phyloP scores from a whole-genome alignment of 371 early-diverging fungal species.

The Mucor racemosus region DNA sequence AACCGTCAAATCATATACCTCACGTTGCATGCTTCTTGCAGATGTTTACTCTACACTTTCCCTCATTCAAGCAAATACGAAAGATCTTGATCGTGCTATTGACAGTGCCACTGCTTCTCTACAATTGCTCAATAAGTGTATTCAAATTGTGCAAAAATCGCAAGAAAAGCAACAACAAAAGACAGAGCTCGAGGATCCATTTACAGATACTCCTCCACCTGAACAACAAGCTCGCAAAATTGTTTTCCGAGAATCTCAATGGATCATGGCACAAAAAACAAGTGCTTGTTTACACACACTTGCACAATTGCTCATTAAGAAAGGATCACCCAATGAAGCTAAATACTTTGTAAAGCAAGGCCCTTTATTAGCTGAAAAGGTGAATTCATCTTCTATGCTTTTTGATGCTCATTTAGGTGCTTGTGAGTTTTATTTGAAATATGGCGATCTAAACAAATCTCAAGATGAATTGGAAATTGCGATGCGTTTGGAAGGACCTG shows the following conservation, averaged over 20 bases:
- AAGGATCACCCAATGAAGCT: slow-evolving; percentile 72
- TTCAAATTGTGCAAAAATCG: slow-evolving; percentile 11
- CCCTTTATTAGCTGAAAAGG: slow-evolving; percentile 53
- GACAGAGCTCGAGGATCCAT: slow-evolving; percentile 11
- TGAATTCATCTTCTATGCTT: slow-evolving; percentile 50
- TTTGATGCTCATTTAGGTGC: slow-evolving; percentile 51
- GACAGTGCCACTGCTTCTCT: slow-evolving; percentile 12
- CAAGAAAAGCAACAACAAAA: slow-evolving; percentile 2
- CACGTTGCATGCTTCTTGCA: slow-evolving; percentile 19
- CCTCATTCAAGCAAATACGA: slow-evolving; percentile 9
- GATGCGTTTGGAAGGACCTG: not conserved
- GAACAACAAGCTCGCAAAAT: slow-evolving; percentile 8
- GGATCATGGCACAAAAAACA: slow-evolving; percentile 51
- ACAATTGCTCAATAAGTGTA: slow-evolving; percentile 15
- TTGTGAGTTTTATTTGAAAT: slow-evolving; percentile 61
- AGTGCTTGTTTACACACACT: slow-evolving; percentile 57
- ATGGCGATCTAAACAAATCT: slow-evolving; percentile 50
- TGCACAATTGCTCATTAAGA: slow-evolving; percentile 55
- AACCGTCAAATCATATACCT: slow-evolving; percentile 10
- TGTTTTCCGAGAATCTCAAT: slow-evolving; percentile 44
- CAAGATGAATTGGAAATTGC: slow-evolving; percentile 22
- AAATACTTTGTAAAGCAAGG: slow-evolving; percentile 72
- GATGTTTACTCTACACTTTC: slow-evolving; percentile 15
- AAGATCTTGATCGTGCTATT: slow-evolving; percentile 19
- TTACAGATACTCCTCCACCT: not conserved